phyloP scores from a whole-genome alignment of 2,329 filamentous ascomycete species.

The Rhynchosporium agropyri region DNA sequence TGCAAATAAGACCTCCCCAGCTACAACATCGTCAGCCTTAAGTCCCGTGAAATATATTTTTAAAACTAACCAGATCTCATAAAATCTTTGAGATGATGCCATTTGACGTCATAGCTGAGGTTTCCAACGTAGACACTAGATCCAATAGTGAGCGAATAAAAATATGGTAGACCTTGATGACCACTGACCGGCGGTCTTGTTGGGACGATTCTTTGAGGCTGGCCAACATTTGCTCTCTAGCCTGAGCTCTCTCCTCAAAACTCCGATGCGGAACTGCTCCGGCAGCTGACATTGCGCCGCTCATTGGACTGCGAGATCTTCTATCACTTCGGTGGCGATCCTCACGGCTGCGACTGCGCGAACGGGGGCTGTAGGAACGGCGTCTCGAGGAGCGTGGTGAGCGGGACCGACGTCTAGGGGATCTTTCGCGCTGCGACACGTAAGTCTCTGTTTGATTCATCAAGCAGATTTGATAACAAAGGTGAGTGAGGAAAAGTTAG shows the following conservation, averaged over 20 bases:
- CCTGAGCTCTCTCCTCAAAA: conserved; percentile 79
- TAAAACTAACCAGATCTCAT: conserved; percentile 91
- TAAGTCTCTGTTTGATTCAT: conserved; percentile 42
- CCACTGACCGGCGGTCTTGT: conserved; percentile 77
- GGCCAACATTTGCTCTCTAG: conserved; percentile 95
- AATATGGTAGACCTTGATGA: neutral
- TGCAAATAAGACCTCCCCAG: conserved; percentile 98
- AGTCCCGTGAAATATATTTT: conserved; percentile 33
- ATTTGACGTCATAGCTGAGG: conserved; percentile 99
- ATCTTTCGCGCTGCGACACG: conserved; percentile 74
- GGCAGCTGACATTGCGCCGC: conserved; percentile 36
- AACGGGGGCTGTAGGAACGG: conserved; percentile 79
- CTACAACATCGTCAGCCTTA: conserved; percentile 58
- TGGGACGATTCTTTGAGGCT: conserved; percentile 92
- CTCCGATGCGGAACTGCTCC: conserved; percentile 71
- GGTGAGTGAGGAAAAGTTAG: conserved; percentile 11
- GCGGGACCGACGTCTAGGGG: conserved; percentile 76
- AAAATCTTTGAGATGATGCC: conserved; percentile 99
- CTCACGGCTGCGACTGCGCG: conserved; percentile 75
- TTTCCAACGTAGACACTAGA: conserved; percentile 90
- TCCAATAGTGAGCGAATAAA: conserved; percentile 13
- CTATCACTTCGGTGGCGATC: conserved; percentile 75
- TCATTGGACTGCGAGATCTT: conserved; percentile 82
- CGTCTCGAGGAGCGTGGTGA: conserved; percentile 75
- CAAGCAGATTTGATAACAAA: conserved; percentile 21